Conservation (phyloP, 2,329 filamentous ascomycete genomes). For the Aspergillus candidus region DNA sequence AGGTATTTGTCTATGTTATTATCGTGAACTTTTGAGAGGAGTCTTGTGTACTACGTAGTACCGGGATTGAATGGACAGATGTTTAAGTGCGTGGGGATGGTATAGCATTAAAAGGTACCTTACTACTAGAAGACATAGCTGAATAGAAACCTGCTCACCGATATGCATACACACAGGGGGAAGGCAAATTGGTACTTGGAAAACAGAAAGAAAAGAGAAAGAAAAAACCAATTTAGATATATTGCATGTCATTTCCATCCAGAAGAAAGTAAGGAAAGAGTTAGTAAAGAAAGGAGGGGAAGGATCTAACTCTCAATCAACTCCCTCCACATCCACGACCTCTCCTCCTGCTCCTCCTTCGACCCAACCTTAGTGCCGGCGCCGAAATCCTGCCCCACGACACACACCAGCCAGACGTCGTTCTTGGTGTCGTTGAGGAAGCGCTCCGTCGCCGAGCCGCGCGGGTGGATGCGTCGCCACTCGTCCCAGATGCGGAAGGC, state of each 20-base stretch:
- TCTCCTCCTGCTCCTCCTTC: conserved; percentile 35
- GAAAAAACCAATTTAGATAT: neutral
- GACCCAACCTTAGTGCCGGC: conserved; percentile 35
- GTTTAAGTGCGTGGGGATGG: too few species aligned
- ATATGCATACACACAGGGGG: too few species aligned
- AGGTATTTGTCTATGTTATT: too few species aligned
- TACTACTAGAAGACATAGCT: too few species aligned
- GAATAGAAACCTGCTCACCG: too few species aligned
- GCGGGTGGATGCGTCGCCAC: conserved; percentile 85
- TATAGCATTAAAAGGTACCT: too few species aligned
- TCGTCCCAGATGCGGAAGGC: conserved; percentile 93
- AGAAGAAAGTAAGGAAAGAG: neutral
- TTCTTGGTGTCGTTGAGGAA: conserved; percentile 62
- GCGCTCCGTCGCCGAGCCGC: conserved; percentile 62
- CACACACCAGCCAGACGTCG: conserved; percentile 82
- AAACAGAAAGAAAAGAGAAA: neutral
- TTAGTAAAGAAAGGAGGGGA: conserved; percentile 1
- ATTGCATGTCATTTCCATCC: neutral
- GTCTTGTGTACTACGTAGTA: too few species aligned
- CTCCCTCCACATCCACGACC: conserved; percentile 36
- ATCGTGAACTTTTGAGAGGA: too few species aligned
- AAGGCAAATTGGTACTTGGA: too few species aligned
- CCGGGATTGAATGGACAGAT: too few species aligned
- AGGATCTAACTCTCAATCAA: conserved; percentile 20
- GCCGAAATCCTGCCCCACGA: conserved; percentile 42